These are phyloP conservation scores for Russula lepida DNA, from an alignment of 768 basidiomycete genomes.

Conservation along the genomic window DNA sequence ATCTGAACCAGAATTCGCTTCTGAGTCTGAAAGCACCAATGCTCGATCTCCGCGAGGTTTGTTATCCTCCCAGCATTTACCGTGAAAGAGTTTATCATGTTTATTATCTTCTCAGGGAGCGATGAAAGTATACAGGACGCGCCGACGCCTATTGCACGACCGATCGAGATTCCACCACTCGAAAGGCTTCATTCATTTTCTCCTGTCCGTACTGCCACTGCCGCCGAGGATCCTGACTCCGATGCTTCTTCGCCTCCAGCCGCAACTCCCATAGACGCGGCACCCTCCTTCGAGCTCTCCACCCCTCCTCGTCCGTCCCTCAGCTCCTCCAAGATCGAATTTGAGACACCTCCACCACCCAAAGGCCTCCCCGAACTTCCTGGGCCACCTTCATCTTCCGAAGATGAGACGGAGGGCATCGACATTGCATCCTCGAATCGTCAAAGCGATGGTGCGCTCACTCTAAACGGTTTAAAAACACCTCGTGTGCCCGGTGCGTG, in stretches of 20 bases:
- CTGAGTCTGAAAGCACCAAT: not conserved
- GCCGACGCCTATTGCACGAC: conserved; percentile 12
- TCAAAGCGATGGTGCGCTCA: conserved; percentile 16
- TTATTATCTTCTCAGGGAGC: conserved; percentile 28
- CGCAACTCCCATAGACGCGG: conserved; percentile 15
- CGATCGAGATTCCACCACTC: conserved; percentile 12
- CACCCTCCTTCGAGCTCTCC: conserved; percentile 26
- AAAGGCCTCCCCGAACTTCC: conserved; percentile 57
- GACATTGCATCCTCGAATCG: conserved; percentile 24
- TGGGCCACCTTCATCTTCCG: conserved; percentile 49
- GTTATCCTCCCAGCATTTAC: conserved; percentile 18
- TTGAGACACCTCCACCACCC: conserved; percentile 57
- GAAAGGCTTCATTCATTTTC: conserved; percentile 29
- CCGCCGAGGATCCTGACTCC: not conserved
- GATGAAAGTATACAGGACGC: conserved; percentile 28
- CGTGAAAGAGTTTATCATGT: conserved; percentile 16
- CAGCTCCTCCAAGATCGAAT: conserved; percentile 38
- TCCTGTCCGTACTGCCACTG: not conserved
- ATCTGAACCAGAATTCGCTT: conserved; percentile 1
- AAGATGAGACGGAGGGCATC: conserved; percentile 37
- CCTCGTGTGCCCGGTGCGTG: conserved; percentile 42
- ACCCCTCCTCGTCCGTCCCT: conserved; percentile 45
- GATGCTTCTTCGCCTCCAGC: conserved; percentile 9
- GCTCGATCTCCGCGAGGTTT: conserved; percentile 4
- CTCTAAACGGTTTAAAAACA: conserved; percentile 35